Conservation (phyloP, 2,329 filamentous ascomycete genomes). For the Aspergillus intermedius region DNA sequence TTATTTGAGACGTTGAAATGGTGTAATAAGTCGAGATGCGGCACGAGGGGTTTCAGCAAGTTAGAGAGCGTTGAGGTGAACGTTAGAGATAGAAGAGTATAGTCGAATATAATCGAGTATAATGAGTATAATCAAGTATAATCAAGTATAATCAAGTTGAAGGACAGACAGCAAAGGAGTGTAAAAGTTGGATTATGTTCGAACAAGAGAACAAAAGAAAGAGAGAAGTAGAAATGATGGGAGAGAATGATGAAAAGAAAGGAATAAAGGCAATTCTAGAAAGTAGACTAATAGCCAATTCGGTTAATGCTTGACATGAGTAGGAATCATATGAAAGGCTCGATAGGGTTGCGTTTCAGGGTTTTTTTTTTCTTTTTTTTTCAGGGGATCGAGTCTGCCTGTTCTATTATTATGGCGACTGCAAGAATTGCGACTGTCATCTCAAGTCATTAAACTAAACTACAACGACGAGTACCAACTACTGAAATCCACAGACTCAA, state of each 20-base stretch:
- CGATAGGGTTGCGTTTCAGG: not conserved
- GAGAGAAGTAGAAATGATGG: not conserved
- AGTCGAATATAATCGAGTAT: too few species aligned
- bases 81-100: not conserved
- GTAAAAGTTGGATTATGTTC: too few species aligned
- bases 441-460: too few species aligned
- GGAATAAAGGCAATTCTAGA: slow-evolving; percentile 1
- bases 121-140: not conserved
- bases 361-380: not conserved
- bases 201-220: slow-evolving; percentile 2
- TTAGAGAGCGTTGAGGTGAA: not conserved
- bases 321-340: not conserved
- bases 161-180: too few species aligned
- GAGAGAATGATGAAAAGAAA: not conserved
- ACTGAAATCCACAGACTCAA: too few species aligned
- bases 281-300: too few species aligned
- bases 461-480: too few species aligned
- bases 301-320: too few species aligned
- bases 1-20: not conserved
- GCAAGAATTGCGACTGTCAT: too few species aligned
- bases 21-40: too few species aligned
- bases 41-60: too few species aligned
- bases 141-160: too few species aligned
- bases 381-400: not conserved
- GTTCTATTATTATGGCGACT: not conserved